Evolutionary conservation across 345 rosid species (phyloP).

Genomic region (Sapria himalayana): DNA sequence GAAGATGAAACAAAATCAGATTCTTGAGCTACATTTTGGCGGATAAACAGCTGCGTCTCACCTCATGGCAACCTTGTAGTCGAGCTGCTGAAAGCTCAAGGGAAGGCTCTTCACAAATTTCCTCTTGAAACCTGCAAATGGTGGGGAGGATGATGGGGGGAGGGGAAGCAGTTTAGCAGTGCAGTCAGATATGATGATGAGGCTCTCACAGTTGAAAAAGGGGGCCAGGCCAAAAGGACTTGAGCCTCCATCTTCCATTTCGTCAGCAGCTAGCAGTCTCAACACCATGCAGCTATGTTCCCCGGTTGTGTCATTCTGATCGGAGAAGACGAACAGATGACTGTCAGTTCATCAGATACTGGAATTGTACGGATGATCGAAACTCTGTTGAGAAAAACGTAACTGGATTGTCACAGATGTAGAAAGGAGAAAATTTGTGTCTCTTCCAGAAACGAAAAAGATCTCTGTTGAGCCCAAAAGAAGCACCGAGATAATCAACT

Average conservation of each 20-base stretch:
- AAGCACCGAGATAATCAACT: constrained; percentile 81
- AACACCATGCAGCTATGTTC: constrained; percentile 86
- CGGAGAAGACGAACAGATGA: constrained; percentile 1
- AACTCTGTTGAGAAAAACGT: constrained; percentile 20
- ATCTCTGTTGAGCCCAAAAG: constrained; percentile 93
- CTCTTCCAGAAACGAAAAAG: constrained; percentile 91
- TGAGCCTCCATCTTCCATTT: constrained; percentile 30
- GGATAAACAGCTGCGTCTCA: too few species aligned
- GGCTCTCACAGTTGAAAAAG: constrained; percentile 1
- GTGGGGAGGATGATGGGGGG: too few species aligned
- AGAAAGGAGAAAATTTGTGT: constrained; percentile 80
- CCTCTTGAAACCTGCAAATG: constrained; percentile 53
- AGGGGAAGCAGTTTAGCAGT: too few species aligned
- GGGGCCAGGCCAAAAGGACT: constrained; percentile 54
- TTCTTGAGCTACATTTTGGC: too few species aligned
- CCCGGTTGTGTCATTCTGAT: constrained; percentile 77
- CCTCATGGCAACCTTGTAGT: constrained; percentile 93
- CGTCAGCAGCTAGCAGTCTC: constrained; percentile 52
- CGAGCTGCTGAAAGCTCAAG: constrained; percentile 61
- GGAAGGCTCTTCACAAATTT: too few species aligned
- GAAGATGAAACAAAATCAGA: too few species aligned
- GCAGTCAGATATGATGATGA: too few species aligned
- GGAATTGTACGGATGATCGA: too few species aligned
- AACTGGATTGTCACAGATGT: constrained; percentile 75
- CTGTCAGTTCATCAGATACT: constrained; percentile 6